Evolutionary conservation across 1,139 yeast species (phyloP).

Genomic region (Debaryomyces psychrophilus): DNA sequence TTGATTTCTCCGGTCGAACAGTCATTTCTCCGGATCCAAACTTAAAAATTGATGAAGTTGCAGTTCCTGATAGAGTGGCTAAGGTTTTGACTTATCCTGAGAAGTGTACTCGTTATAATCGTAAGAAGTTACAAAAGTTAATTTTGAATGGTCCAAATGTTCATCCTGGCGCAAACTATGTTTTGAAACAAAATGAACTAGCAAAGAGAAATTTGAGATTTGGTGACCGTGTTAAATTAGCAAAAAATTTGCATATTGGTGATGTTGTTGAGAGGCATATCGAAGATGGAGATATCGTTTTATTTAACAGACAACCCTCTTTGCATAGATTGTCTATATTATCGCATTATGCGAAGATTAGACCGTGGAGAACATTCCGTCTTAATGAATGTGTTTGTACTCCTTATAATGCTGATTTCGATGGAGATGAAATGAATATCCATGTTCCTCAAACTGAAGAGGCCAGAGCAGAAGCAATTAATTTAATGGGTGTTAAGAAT

Average conservation of each 20-base stretch:
- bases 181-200: conserved; percentile 78
- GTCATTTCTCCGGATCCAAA: conserved; percentile 99
- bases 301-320: conserved; percentile 97
- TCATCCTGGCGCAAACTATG: conserved; percentile 96
- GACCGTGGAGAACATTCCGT: conserved; percentile 98
- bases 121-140: conserved; percentile 70
- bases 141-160: conserved; percentile 82
- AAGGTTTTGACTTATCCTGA: conserved; percentile 96
- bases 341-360: conserved; percentile 91
- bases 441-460: conserved; percentile 99
- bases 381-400: conserved; percentile 99
- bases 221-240: conserved; percentile 81
- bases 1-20: conserved; percentile 96
- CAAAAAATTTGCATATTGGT: conserved; percentile 77
- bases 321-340: conserved; percentile 91
- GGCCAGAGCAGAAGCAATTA: conserved; percentile 97
- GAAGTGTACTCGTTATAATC: conserved; percentile 86
- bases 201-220: conserved; percentile 87
- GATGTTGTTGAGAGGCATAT: conserved; percentile 97
- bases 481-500: conserved; percentile 96
- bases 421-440: conserved; percentile 99
- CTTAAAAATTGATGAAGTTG: conserved; percentile 91
- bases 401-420: conserved; percentile 98
- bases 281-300: conserved; percentile 94
- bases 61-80: conserved; percentile 97